Base-by-base conservation (phyloP, 352 stramenopile species). In the Pythium oligandrum region DNA sequence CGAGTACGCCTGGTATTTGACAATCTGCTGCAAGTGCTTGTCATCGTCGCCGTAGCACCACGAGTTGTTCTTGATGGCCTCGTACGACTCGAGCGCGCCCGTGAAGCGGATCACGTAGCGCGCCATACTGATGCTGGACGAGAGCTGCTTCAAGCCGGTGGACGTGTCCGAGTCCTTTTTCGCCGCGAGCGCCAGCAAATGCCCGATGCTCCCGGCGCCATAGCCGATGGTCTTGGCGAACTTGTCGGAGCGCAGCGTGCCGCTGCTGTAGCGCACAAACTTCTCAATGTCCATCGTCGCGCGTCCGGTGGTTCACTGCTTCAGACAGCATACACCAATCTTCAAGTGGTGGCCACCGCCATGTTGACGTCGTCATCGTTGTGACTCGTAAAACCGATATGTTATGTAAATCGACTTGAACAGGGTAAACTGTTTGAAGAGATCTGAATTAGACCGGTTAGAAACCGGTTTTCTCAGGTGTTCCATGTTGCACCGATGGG, bases 141-240 rank as follows among this genome's bases (percentile, higher is more conserved):
- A 77, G 46, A 93, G 69, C 34, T 82, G 65, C 51, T 77, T 79
- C 17, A 93, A 60, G 0, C 80, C 75, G 11, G 64, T 70, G 6
- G 81, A 71, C 30, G 70, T 69, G 46, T 86, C 73, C 30, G 64
- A 80, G 53, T 88, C 68, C 37, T 64, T 61, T 50, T 73, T 71
- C 49, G 68, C 66, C 10, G 64, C 52, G 30, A 78, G 68, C 46
- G 75, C 73, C 46, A 90, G 48, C 47, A 88, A 40, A 55, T 86
- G 74, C 31, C 72, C 78, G 32, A 73, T 48, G 26, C 73, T 75
- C 12, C 76, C 78, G 10, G 75, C 63, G 32, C 78, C 77, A 56
- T 90, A 93, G 49, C 78, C 75, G 56, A 93, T 79, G 46, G 78
- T 88, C 66, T 93, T 93, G 71, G 83, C 85, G 55, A 90, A 71